These are phyloP conservation scores for Fusarium multiceps DNA, from an alignment of 2,329 filamentous ascomycete species.

Conservation along the genomic window DNA sequence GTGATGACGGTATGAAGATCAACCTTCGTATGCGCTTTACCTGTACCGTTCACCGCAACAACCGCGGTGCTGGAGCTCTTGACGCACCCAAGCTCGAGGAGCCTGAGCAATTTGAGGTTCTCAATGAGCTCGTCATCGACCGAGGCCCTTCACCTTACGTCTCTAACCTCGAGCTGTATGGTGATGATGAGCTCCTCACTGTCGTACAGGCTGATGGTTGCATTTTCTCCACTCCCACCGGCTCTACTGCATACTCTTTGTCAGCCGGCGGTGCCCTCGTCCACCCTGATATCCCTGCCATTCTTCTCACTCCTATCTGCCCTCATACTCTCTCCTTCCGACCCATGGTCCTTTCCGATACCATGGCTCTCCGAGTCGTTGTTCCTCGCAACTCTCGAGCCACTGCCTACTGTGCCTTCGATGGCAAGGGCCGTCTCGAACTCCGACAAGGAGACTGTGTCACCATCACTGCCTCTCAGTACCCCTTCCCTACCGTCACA, in stretches of 20 bases:
- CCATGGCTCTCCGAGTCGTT: conserved; percentile 88
- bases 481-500: conserved; percentile 96
- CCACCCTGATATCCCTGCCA: conserved; percentile 95
- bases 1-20: conserved; percentile 93
- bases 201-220: conserved; percentile 97
- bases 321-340: conserved; percentile 97
- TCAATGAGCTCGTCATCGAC: conserved; percentile 98
- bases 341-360: conserved; percentile 97
- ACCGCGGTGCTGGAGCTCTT: conserved; percentile 48
- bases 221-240: conserved; percentile 97
- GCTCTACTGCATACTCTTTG: conserved; percentile 93
- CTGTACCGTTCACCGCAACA: conserved; percentile 90
- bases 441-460: conserved; percentile 94
- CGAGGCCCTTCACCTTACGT: conserved; percentile 96
- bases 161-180: conserved; percentile 95
- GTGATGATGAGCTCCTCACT: conserved; percentile 93
- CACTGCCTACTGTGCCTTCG: conserved; percentile 96
- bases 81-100: conserved; percentile 77
- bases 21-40: conserved; percentile 99
- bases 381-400: conserved; percentile 87
- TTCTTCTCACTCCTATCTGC: conserved; percentile 96
- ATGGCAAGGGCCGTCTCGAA: conserved; percentile 95
- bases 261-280: conserved; percentile 95
- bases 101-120: conserved; percentile 95
- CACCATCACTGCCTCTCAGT: conserved; percentile 94